Evolutionary conservation across 192 early-diverging fungal genomes (phyloP), one percentile per base, ranked within the genome.

Genomic region (Umbelopsis sp.): DNA sequence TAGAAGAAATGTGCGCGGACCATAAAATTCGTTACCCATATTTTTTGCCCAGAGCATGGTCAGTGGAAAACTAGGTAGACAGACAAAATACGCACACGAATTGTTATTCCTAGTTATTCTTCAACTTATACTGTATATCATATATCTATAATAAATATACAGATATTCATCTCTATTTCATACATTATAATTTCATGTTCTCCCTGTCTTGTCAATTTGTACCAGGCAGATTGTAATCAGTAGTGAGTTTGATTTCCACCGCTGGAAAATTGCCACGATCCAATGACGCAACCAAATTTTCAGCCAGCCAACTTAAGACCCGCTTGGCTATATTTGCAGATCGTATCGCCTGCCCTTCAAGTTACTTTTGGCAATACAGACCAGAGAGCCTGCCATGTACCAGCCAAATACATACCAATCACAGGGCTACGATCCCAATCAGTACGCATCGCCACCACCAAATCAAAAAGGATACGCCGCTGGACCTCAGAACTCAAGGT

Each of bases 401-500:
- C 56, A 62, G 29, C 26, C 56, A 20, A 62, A 62, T 62, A 11
- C 56, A 20, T 62, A 62, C 26, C 56, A 62, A 20, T 17, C 17
- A 26, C 56, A 62, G 56, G 56, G 56, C 56, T 62, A 62, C 17
- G 56, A 62, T 62, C 56, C 56, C 26, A 62, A 62, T 31, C 24
- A 26, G 9, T 62, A 62, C 26, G 31, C 56, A 29, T 26, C 56
- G 26, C 26, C 56, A 2, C 56, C 56, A 34, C 53, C 24, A 56
- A 11, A 62, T 34, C 56, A 62, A 12, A 62, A 62, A 62, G 56
- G 56, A 20, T 26, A 62, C n/a, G 56, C 25, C 26, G 16, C 56
- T 29, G 17, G 29, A 26, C 31, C 26, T 34, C 29, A 29, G 12
- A 62, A 62, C 43, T 53, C 76, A 22, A 66, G 69, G 31, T 88